These are phyloP conservation scores for Xylaria curta DNA, from an alignment of 495 filamentous ascomycete genomes.

Conservation along the genomic window DNA sequence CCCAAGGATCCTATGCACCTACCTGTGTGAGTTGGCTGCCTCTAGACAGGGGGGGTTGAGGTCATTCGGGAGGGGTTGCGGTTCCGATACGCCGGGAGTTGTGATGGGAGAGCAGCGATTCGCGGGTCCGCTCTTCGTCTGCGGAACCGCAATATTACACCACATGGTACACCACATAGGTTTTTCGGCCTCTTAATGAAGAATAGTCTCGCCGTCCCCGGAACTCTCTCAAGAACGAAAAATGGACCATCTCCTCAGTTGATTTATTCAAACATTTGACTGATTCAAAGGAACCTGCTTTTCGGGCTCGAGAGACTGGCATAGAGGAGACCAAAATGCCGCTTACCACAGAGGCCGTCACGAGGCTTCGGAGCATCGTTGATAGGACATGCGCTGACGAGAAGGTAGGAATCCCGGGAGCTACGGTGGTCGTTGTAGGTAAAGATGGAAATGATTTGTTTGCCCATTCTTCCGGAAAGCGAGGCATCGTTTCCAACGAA, in stretches of 20 bases:
- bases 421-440: conserved; percentile 53
- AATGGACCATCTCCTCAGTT: not conserved
- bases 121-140: conserved; percentile 2
- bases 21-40: not conserved
- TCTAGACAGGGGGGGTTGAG: not conserved
- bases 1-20: not conserved
- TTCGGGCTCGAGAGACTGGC: not conserved
- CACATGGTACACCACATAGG: not conserved
- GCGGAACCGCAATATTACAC: conserved; percentile 1
- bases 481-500: conserved; percentile 38
- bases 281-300: not conserved
- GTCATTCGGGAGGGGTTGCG: conserved; percentile 2
- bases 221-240: not conserved
- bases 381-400: conserved; percentile 49
- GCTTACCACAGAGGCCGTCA: conserved; percentile 26
- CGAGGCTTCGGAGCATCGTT: conserved; percentile 36
- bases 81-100: conserved; percentile 11
- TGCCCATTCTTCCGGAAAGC: conserved; percentile 53
- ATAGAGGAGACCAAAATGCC: conserved; percentile 28
- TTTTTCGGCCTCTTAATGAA: not conserved
- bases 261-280: not conserved
- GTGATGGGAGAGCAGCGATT: not conserved
- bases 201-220: not conserved
- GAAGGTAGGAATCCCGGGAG: conserved; percentile 50
- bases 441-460: conserved; percentile 57